phyloP scores from a whole-genome alignment of 495 filamentous ascomycete species.

The Xylaria acuta region DNA sequence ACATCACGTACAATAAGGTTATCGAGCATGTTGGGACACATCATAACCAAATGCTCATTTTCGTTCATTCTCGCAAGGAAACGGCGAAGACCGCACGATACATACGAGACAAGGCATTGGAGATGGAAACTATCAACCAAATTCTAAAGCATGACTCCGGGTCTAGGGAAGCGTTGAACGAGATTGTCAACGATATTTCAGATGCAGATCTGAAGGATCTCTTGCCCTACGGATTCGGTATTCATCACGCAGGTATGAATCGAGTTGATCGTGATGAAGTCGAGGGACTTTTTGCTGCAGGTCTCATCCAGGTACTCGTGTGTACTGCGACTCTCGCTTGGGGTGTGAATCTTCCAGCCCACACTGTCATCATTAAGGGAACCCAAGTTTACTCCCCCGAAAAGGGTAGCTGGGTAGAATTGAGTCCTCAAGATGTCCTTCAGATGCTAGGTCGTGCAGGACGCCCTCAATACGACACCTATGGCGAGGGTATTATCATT shows the following conservation, averaged over 20 bases:
- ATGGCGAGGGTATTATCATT: constrained; percentile 98
- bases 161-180: constrained; percentile 82
- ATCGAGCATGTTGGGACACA: constrained; percentile 93
- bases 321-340: constrained; percentile 96
- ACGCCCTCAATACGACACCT: constrained; percentile 95
- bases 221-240: constrained; percentile 94
- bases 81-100: constrained; percentile 97
- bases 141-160: constrained; percentile 94
- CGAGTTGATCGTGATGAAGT: constrained; percentile 91
- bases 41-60: constrained; percentile 96
- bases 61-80: constrained; percentile 97
- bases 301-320: constrained; percentile 91
- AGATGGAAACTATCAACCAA: constrained; percentile 95
- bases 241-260: constrained; percentile 97
- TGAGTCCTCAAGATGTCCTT: constrained; percentile 96
- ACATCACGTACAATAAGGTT: constrained; percentile 97
- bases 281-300: constrained; percentile 90
- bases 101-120: constrained; percentile 92
- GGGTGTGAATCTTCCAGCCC: constrained; percentile 94
- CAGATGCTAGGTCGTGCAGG: constrained; percentile 99
- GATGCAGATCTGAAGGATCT: constrained; percentile 94
- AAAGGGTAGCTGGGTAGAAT: constrained; percentile 97
- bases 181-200: constrained; percentile 81
- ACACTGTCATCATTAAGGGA: constrained; percentile 96
- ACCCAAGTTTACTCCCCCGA: constrained; percentile 98